phyloP scores from a whole-genome alignment of 1,139 yeast genomes.

The Geotrichum phurueaensis region DNA sequence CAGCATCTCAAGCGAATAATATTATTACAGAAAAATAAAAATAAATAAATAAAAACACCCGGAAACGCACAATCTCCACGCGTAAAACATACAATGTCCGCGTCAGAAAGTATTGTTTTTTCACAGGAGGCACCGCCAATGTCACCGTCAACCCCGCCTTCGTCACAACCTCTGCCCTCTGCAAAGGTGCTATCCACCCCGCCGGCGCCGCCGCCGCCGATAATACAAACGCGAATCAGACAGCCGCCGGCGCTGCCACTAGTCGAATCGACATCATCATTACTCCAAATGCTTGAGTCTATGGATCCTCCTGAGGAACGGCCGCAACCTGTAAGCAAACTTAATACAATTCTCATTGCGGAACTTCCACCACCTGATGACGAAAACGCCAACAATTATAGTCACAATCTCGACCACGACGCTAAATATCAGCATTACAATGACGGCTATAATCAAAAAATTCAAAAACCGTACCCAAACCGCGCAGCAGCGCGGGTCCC shows the following conservation, averaged over 20 bases:
- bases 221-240: background rate
- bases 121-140: background rate
- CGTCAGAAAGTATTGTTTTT: background rate
- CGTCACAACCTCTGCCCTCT: background rate
- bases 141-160: background rate
- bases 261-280: background rate
- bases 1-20: too few species aligned
- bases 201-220: too few species aligned
- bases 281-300: background rate
- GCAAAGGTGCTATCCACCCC: background rate
- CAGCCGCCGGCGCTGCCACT: background rate
- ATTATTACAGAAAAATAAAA: too few species aligned
- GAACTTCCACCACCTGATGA: background rate
- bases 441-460: background rate
- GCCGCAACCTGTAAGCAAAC: background rate
- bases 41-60: too few species aligned
- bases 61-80: background rate
- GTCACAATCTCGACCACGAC: background rate
- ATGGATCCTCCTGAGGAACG: background rate
- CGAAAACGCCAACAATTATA: background rate
- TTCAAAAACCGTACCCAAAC: background rate
- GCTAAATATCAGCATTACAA: background rate
- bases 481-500: background rate
- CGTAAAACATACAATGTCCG: background rate
- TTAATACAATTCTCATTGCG: background rate